Evolutionary conservation across 306 rosid species (phyloP), one percentile per base, ranked within the genome.

Genomic region (Geum urbanum): DNA sequence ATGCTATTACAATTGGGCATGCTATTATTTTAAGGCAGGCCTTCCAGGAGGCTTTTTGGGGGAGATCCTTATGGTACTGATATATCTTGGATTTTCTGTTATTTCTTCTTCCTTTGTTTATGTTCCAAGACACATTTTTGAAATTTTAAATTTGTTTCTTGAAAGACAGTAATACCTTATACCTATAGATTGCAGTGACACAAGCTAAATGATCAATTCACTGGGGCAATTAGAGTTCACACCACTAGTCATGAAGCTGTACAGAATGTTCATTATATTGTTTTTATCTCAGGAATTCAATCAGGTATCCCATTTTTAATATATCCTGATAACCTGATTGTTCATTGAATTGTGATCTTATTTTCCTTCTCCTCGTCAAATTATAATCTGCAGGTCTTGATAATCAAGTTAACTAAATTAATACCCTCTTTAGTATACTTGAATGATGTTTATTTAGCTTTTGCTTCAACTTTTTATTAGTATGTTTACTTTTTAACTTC

Each of bases 391-490:
- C 48, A 15, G 15, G 37, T 27, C 3, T 22, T 32, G 37, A 12
- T 9, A 16, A 7, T 32, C 5, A 49, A 48, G 37, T 32, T 32
- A 32, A 32, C 4, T 32, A 32, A 24, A 3, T 32, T 32, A 32
- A 3, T 32, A 32, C 37, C 37, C 4, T 32, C 37, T 6, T 18
- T 64, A 27, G 35, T 16, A 22, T 22, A 22, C 24, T 3, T 62
- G 8, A 50, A 66, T 46, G 67, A 74, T 75, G 24, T 8, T 39
- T 6, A 4, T 49, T 8, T 40, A 51, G 9, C 60, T 20, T 41
- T 44, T 55, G 35, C 47, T 78, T 82, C 59, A 53, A 66, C 57
- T 61, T 54, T 56, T 57, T 71, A 70, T 48, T 18, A 52, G 54
- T 51, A 2, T 22, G 45, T 15, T 61, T 22, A 68, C 70, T 61